A percentile compares a stretch with the other conserved stretches of the same genome.
Evolutionary conservation across 1,284 basidiomycete genomes (phyloP).

Genomic region (Psilocybe mexicana): DNA sequence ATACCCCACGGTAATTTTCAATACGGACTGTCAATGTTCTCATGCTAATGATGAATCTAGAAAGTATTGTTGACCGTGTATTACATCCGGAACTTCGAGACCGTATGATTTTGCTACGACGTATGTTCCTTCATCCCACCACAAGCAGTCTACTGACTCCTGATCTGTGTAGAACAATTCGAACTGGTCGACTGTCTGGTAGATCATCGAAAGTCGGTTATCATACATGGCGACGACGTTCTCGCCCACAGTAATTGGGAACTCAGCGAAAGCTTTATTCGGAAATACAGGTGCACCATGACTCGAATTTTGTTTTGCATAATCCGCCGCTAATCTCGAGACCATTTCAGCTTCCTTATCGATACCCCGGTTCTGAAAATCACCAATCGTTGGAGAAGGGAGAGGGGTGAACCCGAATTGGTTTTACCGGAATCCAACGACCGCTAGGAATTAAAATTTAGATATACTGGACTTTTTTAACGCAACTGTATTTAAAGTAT

Average conservation of each 20-base stretch:
- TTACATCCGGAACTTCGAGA: constrained; percentile 87
- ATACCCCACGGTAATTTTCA: constrained; percentile 75
- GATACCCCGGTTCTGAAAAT: constrained; percentile 63
- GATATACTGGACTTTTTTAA: constrained; percentile 3
- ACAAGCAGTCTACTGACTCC: constrained; percentile 7
- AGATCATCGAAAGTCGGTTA: constrained; percentile 65
- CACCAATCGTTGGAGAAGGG: constrained; percentile 76
- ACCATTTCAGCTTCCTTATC: constrained; percentile 59
- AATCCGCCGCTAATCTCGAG: background rate
- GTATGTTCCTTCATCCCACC: constrained; percentile 35
- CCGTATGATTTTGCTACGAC: constrained; percentile 83
- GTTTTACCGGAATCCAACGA: constrained; percentile 24
- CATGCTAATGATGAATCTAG: constrained; percentile 36
- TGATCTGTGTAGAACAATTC: constrained; percentile 59
- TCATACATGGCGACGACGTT: constrained; percentile 86
- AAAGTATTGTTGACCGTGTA: constrained; percentile 87
- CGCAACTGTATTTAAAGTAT: constrained; percentile 10
- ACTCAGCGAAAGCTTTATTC: constrained; percentile 79
- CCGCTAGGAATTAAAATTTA: background rate
- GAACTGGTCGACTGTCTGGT: constrained; percentile 76
- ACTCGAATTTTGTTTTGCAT: background rate
- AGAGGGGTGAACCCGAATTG: constrained; percentile 70
- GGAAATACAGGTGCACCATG: constrained; percentile 71
- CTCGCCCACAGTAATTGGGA: constrained; percentile 89
- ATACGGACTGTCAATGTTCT: background rate